phyloP scores from a whole-genome alignment of 75 land plant species.

The Pinus tabuliformis region DNA sequence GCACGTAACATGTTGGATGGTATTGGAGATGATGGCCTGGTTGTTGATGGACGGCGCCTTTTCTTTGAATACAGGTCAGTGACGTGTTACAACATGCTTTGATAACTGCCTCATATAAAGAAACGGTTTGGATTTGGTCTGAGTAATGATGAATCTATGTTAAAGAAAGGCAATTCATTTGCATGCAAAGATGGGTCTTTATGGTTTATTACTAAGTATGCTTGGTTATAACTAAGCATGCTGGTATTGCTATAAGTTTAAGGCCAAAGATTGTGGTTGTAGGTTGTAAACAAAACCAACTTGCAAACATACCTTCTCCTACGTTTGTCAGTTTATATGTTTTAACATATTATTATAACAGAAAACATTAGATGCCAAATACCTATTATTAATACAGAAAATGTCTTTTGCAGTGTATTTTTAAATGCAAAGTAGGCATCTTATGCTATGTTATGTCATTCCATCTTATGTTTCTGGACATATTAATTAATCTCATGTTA shows the following conservation, averaged over 20 bases:
- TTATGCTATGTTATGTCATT: not conserved
- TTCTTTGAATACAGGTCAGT: slow-evolving; percentile 92
- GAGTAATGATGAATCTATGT: not conserved
- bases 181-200: not conserved
- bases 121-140: not conserved
- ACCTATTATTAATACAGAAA: too few species aligned
- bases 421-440: too few species aligned
- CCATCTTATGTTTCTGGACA: not conserved
- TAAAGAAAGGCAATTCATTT: not conserved
- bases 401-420: too few species aligned
- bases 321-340: not conserved
- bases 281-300: too few species aligned
- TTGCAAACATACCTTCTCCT: too few species aligned
- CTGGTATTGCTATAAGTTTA: too few species aligned
- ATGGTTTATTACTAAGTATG: not conserved
- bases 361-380: too few species aligned
- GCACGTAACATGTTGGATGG: slow-evolving; percentile 92
- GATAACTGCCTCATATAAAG: not conserved
- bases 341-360: not conserved
- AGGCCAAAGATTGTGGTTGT: not conserved
- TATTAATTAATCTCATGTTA: not conserved
- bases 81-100: not conserved
- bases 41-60: slow-evolving; percentile 86
- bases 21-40: slow-evolving; percentile 83
- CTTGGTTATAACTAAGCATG: not conserved